Base-by-base conservation (phyloP, 2,329 filamentous ascomycete genomes). In the Penicillium concentricum region DNA sequence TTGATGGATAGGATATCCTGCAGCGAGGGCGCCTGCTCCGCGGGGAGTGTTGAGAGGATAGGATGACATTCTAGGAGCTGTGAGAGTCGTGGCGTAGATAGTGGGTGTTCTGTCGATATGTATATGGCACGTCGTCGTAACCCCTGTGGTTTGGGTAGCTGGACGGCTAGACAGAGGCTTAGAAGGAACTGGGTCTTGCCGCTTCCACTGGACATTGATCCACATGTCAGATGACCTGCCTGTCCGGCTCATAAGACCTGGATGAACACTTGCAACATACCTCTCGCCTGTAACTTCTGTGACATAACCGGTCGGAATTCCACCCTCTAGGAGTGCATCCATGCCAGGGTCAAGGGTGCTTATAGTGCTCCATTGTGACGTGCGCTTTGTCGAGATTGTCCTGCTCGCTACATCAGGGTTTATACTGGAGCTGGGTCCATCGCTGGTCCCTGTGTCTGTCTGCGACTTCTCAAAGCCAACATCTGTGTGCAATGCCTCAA, bases 151-250 rank as follows among this genome's bases (percentile, higher is more conserved):
- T 85, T 77, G 2, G 90, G 86, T 5, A 97, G 87, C 74, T 99
- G 94, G 16, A 88, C 87, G 32, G 92, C 84, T 34, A 97, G 86
- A 43, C 96, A 86, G 28, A 99, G 83, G 22, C 88, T 87, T 28
- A 97, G 84, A 28, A 97, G 87, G 68, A 97, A 86, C 74, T 99
- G 94, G 1, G 94, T 97, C 82, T 99, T 99, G 68, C 93, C 94
- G 63, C 87, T 90, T 66, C 92, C 94, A 69, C 87, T 89, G 61
- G 43, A 32, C n/a, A 41, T 20, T 18, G 44, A 56, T 28, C 10
- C 12, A 30, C 30, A 22, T 32, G 57, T 63, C 44, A 64, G 54
- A 55, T 26, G n/a, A 18, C 34, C n/a, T 32, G 22, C 42, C 20
- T 35, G 13, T 22, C 18, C 18, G 26, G n/a, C 18, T 28, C 20